Evolutionary conservation across 2,329 filamentous ascomycete genomes (phyloP), one percentile per base, ranked within the genome.

Genomic region (Dendrostoma leiphaemia): DNA sequence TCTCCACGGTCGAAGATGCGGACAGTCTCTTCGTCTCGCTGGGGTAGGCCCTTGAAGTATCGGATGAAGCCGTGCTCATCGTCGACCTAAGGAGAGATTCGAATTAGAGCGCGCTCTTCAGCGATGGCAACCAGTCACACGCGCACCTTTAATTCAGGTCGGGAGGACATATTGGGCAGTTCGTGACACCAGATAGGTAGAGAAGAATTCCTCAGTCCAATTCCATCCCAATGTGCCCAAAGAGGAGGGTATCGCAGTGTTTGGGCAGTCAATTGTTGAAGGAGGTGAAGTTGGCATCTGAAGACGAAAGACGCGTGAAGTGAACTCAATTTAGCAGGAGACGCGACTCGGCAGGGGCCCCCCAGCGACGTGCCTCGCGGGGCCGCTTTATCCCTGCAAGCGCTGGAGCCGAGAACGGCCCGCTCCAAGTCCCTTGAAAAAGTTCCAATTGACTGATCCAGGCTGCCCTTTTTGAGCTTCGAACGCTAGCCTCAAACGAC

Each of bases 41-140:
- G 65, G 6, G 91, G 85, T 3, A 99, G 80, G n/a, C 86, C 88
- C 64, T 93, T 93, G 79, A 95, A 99, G 75, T 91, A 96, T 63
- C 88, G 90, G 74, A 97, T 97, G 78, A 99, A 99, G 62, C 93
- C 91, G 67, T 88, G 86, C 77, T 99, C 94, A 68, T 99, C 94
- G 66, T 99, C 95, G 68, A 97, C 90, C 89, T 92, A 53, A 50
- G 29, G 48, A 45, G 48, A 46, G 4, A 5, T 9, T 6, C 24
- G 9, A 21, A 52, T 61, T 59, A 59, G 52, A 51, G 63, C 17
- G 38, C 35, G 28, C 13, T 19, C 35, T 15, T 50, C 46, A 7
- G 40, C 35, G 15, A 51, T n/a, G n/a, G 12, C 41, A 40, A 41
- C 32, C 50, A 50, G 29, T 24, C 15, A 45, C 54, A 37, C 56